A percentile compares a stretch with the other conserved stretches of the same genome.
Evolutionary conservation across 1,139 yeast species (phyloP).

Genomic region (Magnusiomyces tetraspermus): DNA sequence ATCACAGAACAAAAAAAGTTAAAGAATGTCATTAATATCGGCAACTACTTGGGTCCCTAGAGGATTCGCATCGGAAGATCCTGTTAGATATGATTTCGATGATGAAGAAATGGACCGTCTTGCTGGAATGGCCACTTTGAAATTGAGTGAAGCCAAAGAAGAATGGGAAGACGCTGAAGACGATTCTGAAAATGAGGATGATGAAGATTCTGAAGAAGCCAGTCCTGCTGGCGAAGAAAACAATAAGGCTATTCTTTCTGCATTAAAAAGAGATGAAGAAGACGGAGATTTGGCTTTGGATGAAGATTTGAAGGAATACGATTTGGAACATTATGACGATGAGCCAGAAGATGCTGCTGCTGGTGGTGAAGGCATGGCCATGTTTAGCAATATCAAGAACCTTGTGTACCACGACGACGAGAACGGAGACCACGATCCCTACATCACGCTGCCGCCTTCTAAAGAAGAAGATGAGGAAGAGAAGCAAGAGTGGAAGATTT

Average conservation of each 20-base stretch:
- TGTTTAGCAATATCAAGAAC: slow-evolving; percentile 37
- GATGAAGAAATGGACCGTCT: slow-evolving; percentile 93
- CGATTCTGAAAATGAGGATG: slow-evolving; percentile 19
- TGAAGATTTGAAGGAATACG: slow-evolving; percentile 81
- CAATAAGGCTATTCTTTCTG: slow-evolving; percentile 20
- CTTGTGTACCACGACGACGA: slow-evolving; percentile 41
- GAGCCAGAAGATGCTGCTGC: slow-evolving; percentile 48
- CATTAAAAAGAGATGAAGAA: slow-evolving; percentile 15
- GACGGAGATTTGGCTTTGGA: slow-evolving; percentile 35
- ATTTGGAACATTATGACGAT: slow-evolving; percentile 72
- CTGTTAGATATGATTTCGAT: slow-evolving; percentile 76
- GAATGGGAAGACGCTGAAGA: slow-evolving; percentile 41
- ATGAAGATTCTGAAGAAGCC: slow-evolving; percentile 8
- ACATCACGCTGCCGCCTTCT: slow-evolving; percentile 49
- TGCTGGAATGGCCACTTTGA: slow-evolving; percentile 72
- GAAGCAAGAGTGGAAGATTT: slow-evolving; percentile 72
- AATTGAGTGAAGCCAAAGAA: slow-evolving; percentile 63
- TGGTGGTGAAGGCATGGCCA: slow-evolving; percentile 39
- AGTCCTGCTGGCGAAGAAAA: slow-evolving; percentile 24
- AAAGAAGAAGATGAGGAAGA: slow-evolving; percentile 64
- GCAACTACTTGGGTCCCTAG: slow-evolving; percentile 94
- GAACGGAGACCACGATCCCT: slow-evolving; percentile 60
- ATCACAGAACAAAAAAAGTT: background rate
- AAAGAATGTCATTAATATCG: slow-evolving; percentile 55
- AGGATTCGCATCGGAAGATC: slow-evolving; percentile 90